Conservation (phyloP, 371 early-diverging fungal genomes). For the Apophysomyces elegans region DNA sequence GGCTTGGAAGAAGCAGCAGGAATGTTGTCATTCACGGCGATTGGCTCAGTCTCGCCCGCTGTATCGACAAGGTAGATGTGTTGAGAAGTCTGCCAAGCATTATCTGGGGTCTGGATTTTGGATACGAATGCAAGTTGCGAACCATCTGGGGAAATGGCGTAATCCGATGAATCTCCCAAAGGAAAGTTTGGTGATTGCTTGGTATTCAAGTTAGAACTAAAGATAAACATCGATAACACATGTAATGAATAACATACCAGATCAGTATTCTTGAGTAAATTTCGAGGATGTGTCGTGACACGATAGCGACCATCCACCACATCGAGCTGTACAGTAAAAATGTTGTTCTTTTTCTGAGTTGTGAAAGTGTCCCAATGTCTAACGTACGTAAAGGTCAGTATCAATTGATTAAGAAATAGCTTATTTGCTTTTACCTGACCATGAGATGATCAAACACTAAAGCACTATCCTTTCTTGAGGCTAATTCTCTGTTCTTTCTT, state of each 20-base stretch:
- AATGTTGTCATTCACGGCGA: slow-evolving; percentile 58
- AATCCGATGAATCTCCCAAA: slow-evolving; percentile 64
- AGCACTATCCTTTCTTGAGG: slow-evolving; percentile 54
- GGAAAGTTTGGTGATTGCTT: slow-evolving; percentile 62
- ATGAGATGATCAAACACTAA: slow-evolving; percentile 65
- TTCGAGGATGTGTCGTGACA: slow-evolving; percentile 42
- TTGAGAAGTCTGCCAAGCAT: slow-evolving; percentile 81
- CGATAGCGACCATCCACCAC: slow-evolving; percentile 30
- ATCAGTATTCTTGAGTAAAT: slow-evolving; percentile 53
- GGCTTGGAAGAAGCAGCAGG: slow-evolving; percentile 72
- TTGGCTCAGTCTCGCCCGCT: slow-evolving; percentile 45
- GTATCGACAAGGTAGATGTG: slow-evolving; percentile 70
- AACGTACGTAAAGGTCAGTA: not conserved
- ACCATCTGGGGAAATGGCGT: slow-evolving; percentile 66
- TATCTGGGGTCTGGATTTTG: slow-evolving; percentile 63
- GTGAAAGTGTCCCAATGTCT: slow-evolving; percentile 75
- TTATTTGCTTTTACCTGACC: slow-evolving; percentile 46
- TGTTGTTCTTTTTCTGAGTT: slow-evolving; percentile 58
- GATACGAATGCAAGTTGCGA: slow-evolving; percentile 71
- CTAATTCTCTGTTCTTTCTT: slow-evolving; percentile 43
- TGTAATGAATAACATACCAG: slow-evolving; percentile 29
- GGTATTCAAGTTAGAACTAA: not conserved
- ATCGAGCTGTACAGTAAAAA: slow-evolving; percentile 56
- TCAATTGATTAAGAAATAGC: not conserved
- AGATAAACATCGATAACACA: not conserved